These are phyloP conservation scores for Ogataea thermomethanolica DNA, from an alignment of 805 yeast species.

Conservation along the genomic window DNA sequence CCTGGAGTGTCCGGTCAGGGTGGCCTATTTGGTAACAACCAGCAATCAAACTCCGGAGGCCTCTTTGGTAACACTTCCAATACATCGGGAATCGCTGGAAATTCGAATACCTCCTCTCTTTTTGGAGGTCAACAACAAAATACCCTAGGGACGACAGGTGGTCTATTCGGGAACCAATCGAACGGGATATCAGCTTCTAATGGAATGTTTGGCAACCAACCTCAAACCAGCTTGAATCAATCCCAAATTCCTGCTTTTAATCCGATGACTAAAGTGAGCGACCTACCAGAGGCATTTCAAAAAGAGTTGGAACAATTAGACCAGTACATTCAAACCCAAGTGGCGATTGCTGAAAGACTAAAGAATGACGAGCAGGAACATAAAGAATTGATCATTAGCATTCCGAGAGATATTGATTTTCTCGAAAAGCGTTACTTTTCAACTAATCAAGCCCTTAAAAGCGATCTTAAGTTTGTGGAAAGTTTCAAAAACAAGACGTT, in stretches of 20 bases:
- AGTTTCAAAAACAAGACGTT: conserved; percentile 40
- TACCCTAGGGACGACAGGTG: conserved; percentile 2
- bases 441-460: conserved; percentile 59
- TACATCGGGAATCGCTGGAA: conserved; percentile 10
- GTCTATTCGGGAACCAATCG: conserved; percentile 4
- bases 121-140: conserved; percentile 11
- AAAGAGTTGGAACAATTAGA: conserved; percentile 68
- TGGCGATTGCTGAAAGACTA: conserved; percentile 64
- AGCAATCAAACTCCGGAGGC: conserved; percentile 6
- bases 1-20: conserved; percentile 8
- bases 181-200: conserved; percentile 11
- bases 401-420: conserved; percentile 69
- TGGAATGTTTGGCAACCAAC: conserved; percentile 28
- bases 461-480: conserved; percentile 44
- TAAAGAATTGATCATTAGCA: conserved; percentile 58
- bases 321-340: conserved; percentile 69
- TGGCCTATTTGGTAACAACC: conserved; percentile 19
- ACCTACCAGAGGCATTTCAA: conserved; percentile 67
- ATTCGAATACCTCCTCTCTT: background rate
- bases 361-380: conserved; percentile 62
- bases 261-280: conserved; percentile 72
- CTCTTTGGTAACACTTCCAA: conserved; percentile 20
- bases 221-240: conserved; percentile 26
- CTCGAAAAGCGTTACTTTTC: conserved; percentile 58
- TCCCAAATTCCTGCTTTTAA: conserved; percentile 50